Conservation (phyloP, 2,329 filamentous ascomycete genomes). For the Cladosporium sp. region DNA sequence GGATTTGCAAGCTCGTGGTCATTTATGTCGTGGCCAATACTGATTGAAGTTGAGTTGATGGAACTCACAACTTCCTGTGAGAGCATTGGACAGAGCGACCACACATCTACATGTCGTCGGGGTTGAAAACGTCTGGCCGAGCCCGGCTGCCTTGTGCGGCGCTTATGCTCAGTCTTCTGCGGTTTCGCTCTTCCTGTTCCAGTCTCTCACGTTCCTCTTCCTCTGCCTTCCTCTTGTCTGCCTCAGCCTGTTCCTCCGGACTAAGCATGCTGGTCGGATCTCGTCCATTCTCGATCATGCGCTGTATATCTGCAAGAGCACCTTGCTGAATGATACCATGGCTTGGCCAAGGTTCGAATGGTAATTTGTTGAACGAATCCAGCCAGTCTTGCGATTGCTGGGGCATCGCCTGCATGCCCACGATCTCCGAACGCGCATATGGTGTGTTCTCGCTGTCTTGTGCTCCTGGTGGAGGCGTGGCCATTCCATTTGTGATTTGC, state of each 20-base stretch:
- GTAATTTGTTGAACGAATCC: constrained; percentile 52
- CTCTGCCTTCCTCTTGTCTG: constrained; percentile 31
- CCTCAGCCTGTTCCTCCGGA: constrained; percentile 39
- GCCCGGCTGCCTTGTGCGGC: constrained; percentile 12
- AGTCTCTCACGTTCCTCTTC: constrained; percentile 39
- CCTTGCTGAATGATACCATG: constrained; percentile 67
- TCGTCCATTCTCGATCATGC: constrained; percentile 57
- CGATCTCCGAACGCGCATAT: constrained; percentile 14
- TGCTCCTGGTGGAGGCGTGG: constrained; percentile 23
- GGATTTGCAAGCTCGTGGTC: too few species aligned
- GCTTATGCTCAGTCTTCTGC: constrained; percentile 15
- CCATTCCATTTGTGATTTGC: constrained; percentile 30
- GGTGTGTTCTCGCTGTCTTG: constrained; percentile 17
- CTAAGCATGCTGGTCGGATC: constrained; percentile 51
- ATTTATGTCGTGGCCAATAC: too few species aligned
- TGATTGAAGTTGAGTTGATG: too few species aligned
- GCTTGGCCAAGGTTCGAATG: constrained; percentile 73
- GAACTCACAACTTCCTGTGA: too few species aligned
- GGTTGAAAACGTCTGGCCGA: constrained; percentile 30
- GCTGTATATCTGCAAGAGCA: constrained; percentile 59
- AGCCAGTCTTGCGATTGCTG: constrained; percentile 22
- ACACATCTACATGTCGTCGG: constrained; percentile 26
- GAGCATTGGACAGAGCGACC: too few species aligned
- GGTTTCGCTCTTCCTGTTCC: constrained; percentile 24
- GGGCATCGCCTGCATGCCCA: constrained; percentile 27